Conservation (phyloP, 2,329 filamentous ascomycete genomes). For the Hypoxylon rubiginosum region DNA sequence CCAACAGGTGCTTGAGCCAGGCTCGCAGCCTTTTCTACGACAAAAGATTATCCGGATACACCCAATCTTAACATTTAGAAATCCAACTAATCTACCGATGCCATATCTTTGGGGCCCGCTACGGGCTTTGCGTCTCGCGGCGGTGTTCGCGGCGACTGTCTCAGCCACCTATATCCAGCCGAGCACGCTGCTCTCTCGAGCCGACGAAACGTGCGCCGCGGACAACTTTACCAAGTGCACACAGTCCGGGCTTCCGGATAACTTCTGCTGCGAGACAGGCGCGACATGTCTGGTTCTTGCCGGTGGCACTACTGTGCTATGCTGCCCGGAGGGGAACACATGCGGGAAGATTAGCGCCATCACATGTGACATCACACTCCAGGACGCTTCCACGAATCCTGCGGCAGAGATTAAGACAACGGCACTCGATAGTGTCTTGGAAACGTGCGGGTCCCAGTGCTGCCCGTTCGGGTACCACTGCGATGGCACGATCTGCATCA, state of each 20-base stretch:
- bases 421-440: conserved; percentile 68
- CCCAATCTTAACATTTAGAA: background rate
- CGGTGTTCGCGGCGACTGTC: conserved; percentile 49
- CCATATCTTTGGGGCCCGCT: conserved; percentile 49
- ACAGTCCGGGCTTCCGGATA: conserved; percentile 65
- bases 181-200: conserved; percentile 58
- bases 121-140: conserved; percentile 55
- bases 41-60: conserved; percentile 1
- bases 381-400: conserved; percentile 70
- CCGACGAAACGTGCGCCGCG: conserved; percentile 64
- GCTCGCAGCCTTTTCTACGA: conserved; percentile 2
- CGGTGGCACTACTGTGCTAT: conserved; percentile 75
- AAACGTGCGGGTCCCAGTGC: conserved; percentile 71
- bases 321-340: conserved; percentile 71
- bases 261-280: conserved; percentile 74
- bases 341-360: conserved; percentile 75
- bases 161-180: conserved; percentile 56
- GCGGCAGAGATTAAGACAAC: conserved; percentile 75
- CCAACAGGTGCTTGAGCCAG: background rate
- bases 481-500: conserved; percentile 64
- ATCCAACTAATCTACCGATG: conserved; percentile 45
- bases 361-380: conserved; percentile 71
- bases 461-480: conserved; percentile 82
- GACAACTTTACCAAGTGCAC: conserved; percentile 65
- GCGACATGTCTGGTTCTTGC: conserved; percentile 72